A percentile compares a stretch with the other conserved stretches of the same genome.
These are phyloP conservation scores for Colletotrichum brevisporum DNA, from an alignment of 2,329 filamentous ascomycete genomes.

Conservation along the genomic window DNA sequence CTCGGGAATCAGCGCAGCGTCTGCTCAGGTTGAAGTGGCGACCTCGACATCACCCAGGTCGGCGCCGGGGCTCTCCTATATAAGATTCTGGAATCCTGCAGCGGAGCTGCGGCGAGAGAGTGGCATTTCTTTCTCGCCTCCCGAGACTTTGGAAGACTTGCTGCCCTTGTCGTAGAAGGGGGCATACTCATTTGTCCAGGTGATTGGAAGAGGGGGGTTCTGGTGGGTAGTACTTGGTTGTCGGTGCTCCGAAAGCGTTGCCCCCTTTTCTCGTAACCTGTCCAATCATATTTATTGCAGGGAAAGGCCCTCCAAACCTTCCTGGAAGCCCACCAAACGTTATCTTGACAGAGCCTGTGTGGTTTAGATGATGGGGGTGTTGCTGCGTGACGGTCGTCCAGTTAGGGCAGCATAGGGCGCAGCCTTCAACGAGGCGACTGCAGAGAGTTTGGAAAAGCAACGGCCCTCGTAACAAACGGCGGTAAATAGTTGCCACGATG, in stretches of 20 bases:
- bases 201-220: neutral
- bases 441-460: too few relatives aligned
- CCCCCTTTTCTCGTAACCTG: neutral
- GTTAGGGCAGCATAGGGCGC: neutral
- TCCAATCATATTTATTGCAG: too few relatives aligned
- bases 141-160: too few relatives aligned
- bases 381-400: neutral
- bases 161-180: slow-evolving; percentile 22
- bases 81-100: neutral
- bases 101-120: neutral
- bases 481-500: too few relatives aligned
- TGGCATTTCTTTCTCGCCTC: slow-evolving; percentile 7
- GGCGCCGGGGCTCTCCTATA: slow-evolving; percentile 43
- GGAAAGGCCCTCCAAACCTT: too few relatives aligned
- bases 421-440: neutral
- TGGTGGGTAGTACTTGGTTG: neutral
- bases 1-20: too few relatives aligned
- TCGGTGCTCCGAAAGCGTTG: slow-evolving; percentile 14
- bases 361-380: neutral
- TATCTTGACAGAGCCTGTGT: too few relatives aligned
- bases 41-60: slow-evolving; percentile 40
- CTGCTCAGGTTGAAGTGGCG: too few relatives aligned
- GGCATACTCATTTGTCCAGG: neutral
- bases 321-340: too few relatives aligned
- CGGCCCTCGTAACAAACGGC: too few relatives aligned